Conservation (phyloP, 1,139 yeast species). For the Saccharomyces hybrid region DNA sequence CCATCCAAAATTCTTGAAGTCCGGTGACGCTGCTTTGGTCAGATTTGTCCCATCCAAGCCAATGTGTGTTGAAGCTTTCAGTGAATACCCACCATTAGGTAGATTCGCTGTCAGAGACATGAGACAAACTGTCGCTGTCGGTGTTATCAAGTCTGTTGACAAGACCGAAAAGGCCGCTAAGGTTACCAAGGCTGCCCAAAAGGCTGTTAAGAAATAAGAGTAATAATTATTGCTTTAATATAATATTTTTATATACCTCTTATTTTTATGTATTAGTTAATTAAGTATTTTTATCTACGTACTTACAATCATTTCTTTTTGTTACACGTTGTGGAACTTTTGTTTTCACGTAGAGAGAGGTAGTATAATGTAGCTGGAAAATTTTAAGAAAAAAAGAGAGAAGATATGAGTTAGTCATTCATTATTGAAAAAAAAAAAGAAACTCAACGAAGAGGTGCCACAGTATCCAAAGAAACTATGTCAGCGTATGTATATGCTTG, state of each 20-base stretch:
- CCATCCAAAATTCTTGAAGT: constrained; percentile 77
- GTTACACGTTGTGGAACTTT: not conserved
- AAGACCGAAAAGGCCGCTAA: constrained; percentile 90
- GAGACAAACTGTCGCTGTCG: constrained; percentile 99
- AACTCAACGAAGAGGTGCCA: not conserved
- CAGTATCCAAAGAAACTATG: not conserved
- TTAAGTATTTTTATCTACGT: constrained; percentile 1
- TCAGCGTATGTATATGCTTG: not conserved
- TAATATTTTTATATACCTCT: constrained; percentile 1
- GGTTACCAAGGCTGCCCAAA: constrained; percentile 76
- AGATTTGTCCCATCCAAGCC: constrained; percentile 92
- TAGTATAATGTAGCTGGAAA: too few species aligned
- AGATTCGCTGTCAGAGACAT: constrained; percentile 99
- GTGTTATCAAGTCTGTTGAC: constrained; percentile 98
- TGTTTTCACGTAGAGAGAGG: not conserved
- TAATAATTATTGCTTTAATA: not conserved
- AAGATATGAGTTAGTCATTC: not conserved
- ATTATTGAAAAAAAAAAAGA: not conserved
- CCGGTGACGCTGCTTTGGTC: constrained; percentile 92
- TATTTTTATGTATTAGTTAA: constrained; percentile 4
- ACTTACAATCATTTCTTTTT: not conserved
- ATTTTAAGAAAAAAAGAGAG: too few species aligned
- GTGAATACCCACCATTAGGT: constrained; percentile 97
- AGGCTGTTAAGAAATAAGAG: constrained; percentile 11
- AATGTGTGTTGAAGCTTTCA: constrained; percentile 94